Evolutionary conservation across 73 alveolate species (phyloP).

Genomic region (Paramecium octaurelia): DNA sequence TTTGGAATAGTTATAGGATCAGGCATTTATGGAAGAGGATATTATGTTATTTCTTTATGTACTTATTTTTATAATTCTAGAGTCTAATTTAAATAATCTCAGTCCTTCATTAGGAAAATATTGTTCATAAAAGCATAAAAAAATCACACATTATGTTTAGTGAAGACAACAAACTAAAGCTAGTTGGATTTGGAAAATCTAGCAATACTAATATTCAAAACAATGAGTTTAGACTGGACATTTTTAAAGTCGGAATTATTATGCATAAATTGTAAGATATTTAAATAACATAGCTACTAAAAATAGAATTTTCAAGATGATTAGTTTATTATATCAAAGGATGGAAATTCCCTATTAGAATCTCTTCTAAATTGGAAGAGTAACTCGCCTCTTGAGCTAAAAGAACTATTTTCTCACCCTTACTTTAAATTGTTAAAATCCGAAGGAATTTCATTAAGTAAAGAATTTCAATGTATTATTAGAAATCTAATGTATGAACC

Average conservation of each 20-base stretch:
- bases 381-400: not conserved
- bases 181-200: not conserved
- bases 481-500: not conserved
- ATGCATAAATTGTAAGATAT: not conserved
- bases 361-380: not conserved
- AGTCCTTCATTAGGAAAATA: not conserved
- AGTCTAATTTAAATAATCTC: not conserved
- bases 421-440: not conserved
- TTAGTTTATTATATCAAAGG: not conserved
- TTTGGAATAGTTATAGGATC: not conserved
- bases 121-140: not conserved
- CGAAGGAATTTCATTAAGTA: not conserved
- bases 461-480: not conserved
- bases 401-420: not conserved
- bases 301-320: not conserved
- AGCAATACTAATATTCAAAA: not conserved
- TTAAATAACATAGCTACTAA: not conserved
- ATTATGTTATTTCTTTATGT: not conserved
- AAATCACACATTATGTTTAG: not conserved
- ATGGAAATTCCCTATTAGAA: not conserved
- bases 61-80: not conserved
- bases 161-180: not conserved
- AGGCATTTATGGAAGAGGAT: not conserved
- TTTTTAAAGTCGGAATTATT: not conserved
- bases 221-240: not conserved